Evolutionary conservation across 352 stramenopile species (phyloP), one percentile per base, ranked within the genome.

Genomic region (Globisporangium alternatum): DNA sequence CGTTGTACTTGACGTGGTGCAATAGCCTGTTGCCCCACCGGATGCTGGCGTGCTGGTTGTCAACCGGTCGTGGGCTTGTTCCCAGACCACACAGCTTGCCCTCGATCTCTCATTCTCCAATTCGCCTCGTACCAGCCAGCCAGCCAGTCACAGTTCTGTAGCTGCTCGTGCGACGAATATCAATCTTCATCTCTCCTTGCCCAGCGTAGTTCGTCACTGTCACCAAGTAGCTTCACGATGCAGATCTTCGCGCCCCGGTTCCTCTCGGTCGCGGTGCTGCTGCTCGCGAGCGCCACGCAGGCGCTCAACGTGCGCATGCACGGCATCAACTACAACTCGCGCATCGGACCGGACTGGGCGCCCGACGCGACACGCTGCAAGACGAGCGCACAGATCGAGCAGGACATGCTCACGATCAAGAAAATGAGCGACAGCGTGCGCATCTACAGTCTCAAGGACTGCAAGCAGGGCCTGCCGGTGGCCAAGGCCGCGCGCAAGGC

Each of bases 261-360:
- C 56, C n/a, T 63, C 48, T 44, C 60, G 53, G 19, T 31, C 48
- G 52, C 41, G 31, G 35, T 60, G 58, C 59, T 74, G 28, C 17
- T 45, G 52, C 60, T 72, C 51, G 63, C 62, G 22, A 48, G 33
- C 37, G 56, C 25, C 10, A 58, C 35, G 2, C 62, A 83, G 25
- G 74, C 68, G 45, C 67, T 84, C 49, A 81, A 83, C 56, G 77
- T 87, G 51, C 79, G 73, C 37, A 71, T 93, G 59, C 76, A 80
- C 31, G 82, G 84, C n/a, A 67, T 90, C 62, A 91, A 93, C 74
- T 93, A 91, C 72, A 90, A 87, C 72, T 71, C 78, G 19, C 80
- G 81, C 48, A 88, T 80, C 56, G 78, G 70, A 0, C 69, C 74
- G 3, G 81, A 90, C 53, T 90, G 78, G 78, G 66, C 64, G 0